Percentiles rank a stretch among this genome's conserved stretches.
These are phyloP conservation scores for Termitomyces sp. DNA, from an alignment of 768 basidiomycete species.

Conservation along the genomic window DNA sequence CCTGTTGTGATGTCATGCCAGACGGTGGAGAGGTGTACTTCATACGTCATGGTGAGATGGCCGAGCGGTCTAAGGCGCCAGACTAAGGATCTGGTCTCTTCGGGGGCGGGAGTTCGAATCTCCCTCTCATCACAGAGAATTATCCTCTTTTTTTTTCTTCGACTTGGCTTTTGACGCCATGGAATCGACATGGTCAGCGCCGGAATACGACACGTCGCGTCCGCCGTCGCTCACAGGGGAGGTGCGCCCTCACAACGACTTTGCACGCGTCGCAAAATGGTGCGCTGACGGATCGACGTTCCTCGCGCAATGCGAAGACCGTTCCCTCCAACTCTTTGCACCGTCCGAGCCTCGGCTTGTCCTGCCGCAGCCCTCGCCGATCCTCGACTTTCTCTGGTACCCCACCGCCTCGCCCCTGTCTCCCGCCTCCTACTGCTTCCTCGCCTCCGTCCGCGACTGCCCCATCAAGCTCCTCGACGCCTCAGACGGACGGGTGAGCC, in stretches of 20 bases:
- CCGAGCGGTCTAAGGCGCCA: slow-evolving; percentile 78
- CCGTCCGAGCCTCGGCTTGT: slow-evolving; percentile 9
- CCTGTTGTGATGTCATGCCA: too few species aligned
- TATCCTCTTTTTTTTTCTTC: too few species aligned
- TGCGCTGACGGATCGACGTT: slow-evolving; percentile 66
- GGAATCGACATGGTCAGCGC: too few species aligned
- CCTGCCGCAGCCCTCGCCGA: slow-evolving; percentile 59
- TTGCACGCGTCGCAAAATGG: too few species aligned
- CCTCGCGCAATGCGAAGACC: slow-evolving; percentile 69
- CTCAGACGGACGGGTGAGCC: slow-evolving; percentile 62
- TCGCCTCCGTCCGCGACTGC: slow-evolving; percentile 78
- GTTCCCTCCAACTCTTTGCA: slow-evolving; percentile 54
- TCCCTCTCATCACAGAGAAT: slow-evolving; percentile 17
- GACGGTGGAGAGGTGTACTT: too few species aligned
- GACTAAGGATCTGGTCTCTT: slow-evolving; percentile 44
- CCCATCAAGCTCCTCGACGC: slow-evolving; percentile 87
- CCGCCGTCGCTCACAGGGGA: too few species aligned
- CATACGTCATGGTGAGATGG: slow-evolving; percentile 61
- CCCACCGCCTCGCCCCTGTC: slow-evolving; percentile 62
- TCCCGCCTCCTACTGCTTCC: slow-evolving; percentile 74
- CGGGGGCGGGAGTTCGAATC: slow-evolving; percentile 17
- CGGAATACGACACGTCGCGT: too few species aligned
- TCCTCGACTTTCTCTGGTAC: slow-evolving; percentile 84
- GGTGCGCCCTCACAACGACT: too few species aligned
- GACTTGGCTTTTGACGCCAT: too few species aligned